Evolutionary conservation across 1,139 yeast species (phyloP), one percentile per base, ranked within the genome.

Genomic region (Taphrina wiesneri): DNA sequence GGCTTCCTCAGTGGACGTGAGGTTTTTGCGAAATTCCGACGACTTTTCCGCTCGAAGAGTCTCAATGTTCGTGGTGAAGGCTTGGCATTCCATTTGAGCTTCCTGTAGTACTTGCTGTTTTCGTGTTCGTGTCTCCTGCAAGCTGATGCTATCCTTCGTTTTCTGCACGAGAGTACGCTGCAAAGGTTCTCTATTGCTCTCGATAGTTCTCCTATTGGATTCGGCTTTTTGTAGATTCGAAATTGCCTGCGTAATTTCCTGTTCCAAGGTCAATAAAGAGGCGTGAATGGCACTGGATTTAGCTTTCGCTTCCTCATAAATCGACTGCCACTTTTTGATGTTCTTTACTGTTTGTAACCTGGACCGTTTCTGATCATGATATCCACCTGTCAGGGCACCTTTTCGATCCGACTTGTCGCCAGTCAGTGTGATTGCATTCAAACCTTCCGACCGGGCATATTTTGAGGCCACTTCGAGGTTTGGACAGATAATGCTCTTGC

Each of bases 331-430:
- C 66, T 77, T 80, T 19, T 82, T 79, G 69, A 87, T 82, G 25
- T 78, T 74, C 67, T 84, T 84, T 71, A 90, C 80, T 1, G 88
- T 85, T 71, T 90, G 96, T 57, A 92, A 77, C 70, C 95, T 81
- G 0, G 92, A 87, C 56, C 78, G 79, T 70, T 84, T 82, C 70
- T 81, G 82, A 73, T 90, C 96, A 71, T 89, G 82, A 73, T 83
- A 91, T 63, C 99, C 99, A 77, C 99, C 99, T 19, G 91, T 86
- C 65, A 93, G 77, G 1, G 87, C 88, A 75, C 99, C 99, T 70
- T 81, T 85, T 61, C 83, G 84, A 71, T 90, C 96, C 54, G 90
- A 90, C 70, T 90, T 81, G 74, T 93, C 98, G 70, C 99, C 99
- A 75, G 90, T 96, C 39, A 93, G 78, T 0, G 99, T 93, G 34